Percentiles rank a stretch among this genome's conserved stretches.
Conservation (phyloP, 2,329 filamentous ascomycete species). For the Septoria petroselini region DNA sequence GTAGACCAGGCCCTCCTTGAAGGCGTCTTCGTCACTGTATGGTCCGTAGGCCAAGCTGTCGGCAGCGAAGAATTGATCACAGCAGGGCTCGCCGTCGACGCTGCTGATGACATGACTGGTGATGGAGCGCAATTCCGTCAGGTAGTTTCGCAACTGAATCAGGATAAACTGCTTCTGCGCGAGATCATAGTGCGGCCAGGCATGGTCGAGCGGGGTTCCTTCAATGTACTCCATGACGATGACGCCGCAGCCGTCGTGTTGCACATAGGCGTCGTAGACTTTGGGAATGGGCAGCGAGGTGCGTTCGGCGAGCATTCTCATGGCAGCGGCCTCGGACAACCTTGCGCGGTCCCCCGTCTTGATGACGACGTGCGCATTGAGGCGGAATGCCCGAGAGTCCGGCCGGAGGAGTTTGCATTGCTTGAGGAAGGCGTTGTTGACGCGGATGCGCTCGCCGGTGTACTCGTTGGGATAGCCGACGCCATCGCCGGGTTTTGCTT, state of each 20-base stretch:
- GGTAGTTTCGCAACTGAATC: constrained; percentile 5
- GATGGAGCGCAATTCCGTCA: constrained; percentile 12
- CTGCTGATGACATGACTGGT: constrained; percentile 3
- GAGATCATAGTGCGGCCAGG: constrained; percentile 12
- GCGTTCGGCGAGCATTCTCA: constrained; percentile 4
- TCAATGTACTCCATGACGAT: constrained; percentile 20
- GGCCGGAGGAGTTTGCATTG: constrained; percentile 12
- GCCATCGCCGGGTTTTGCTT: constrained; percentile 12
- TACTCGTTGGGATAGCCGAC: constrained; percentile 9
- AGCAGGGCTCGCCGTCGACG: constrained; percentile 5
- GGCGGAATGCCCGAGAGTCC: constrained; percentile 6
- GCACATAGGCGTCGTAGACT: constrained; percentile 12
- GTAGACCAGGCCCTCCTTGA: constrained; percentile 6
- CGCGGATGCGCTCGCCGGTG: constrained; percentile 4
- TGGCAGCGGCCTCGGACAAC: constrained; percentile 9
- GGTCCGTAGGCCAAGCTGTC: constrained; percentile 1
- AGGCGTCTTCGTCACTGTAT: neutral
- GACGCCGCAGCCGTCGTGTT: constrained; percentile 11
- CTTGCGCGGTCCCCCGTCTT: constrained; percentile 5
- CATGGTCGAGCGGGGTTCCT: constrained; percentile 11
- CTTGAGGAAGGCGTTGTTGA: constrained; percentile 14
- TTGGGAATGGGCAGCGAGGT: constrained; percentile 16
- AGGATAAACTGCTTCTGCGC: constrained; percentile 8
- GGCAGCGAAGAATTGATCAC: constrained; percentile 13
- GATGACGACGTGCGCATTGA: constrained; percentile 7